These are phyloP conservation scores for Leptographium radiaticola DNA, from an alignment of 2,329 filamentous ascomycete species.

Conservation along the genomic window DNA sequence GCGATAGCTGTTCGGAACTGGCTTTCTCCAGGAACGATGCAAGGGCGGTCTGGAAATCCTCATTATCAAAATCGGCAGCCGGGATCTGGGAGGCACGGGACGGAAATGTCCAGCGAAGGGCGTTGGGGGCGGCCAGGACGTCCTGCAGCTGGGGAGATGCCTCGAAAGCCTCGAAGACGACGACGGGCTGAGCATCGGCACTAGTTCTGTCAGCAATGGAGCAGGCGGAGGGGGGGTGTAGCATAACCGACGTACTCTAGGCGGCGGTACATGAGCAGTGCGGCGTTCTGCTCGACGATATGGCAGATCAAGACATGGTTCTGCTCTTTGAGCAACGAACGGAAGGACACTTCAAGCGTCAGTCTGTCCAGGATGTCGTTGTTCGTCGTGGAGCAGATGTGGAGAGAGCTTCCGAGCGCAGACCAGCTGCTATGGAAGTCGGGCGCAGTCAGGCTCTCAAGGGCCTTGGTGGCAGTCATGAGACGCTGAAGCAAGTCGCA, in stretches of 20 bases:
- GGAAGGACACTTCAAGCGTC: neutral
- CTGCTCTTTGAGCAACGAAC: neutral
- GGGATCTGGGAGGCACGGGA: slow-evolving; percentile 36
- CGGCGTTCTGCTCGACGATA: slow-evolving; percentile 18
- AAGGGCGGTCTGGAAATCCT: slow-evolving; percentile 32
- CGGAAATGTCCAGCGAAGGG: slow-evolving; percentile 48
- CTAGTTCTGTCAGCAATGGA: neutral
- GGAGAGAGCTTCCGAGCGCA: neutral
- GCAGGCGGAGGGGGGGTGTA: accelerated
- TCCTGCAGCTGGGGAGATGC: slow-evolving; percentile 37
- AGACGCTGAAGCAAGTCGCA: neutral
- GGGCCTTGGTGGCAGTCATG: neutral
- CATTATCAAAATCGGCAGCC: slow-evolving; percentile 14
- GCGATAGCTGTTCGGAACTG: slow-evolving; percentile 27
- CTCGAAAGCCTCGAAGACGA: slow-evolving; percentile 45
- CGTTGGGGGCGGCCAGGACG: slow-evolving; percentile 35
- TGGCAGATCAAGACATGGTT: slow-evolving; percentile 3
- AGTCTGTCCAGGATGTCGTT: neutral
- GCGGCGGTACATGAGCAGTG: slow-evolving; percentile 16
- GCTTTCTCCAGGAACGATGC: slow-evolving; percentile 42
- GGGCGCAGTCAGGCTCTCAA: neutral
- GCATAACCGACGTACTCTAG: slow-evolving; percentile 7
- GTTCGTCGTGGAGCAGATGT: neutral
- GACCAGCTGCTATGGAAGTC: neutral
- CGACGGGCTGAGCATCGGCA: slow-evolving; percentile 13